Conservation (phyloP, 192 early-diverging fungal genomes). For the Coemansia sp. region DNA sequence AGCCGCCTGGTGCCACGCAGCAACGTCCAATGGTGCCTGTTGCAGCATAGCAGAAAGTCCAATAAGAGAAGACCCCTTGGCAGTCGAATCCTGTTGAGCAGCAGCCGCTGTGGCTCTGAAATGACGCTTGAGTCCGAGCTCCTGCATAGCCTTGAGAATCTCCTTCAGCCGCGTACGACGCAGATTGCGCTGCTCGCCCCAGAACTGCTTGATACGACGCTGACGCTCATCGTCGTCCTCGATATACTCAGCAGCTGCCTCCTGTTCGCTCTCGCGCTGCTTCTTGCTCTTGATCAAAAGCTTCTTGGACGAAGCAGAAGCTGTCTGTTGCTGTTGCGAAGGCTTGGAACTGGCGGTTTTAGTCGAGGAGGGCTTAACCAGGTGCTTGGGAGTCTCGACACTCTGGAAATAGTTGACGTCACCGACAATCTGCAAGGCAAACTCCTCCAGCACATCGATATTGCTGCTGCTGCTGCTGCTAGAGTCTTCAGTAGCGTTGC, state of each 20-base stretch:
- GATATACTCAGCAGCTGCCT: constrained; percentile 18
- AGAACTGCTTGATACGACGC: constrained; percentile 37
- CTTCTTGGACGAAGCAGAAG: constrained; percentile 18
- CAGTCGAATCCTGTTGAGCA: background rate
- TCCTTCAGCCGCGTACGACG: constrained; percentile 51
- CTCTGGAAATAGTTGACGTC: constrained; percentile 48
- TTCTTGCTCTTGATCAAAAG: constrained; percentile 22
- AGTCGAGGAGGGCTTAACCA: constrained; percentile 22
- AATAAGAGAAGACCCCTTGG: background rate
- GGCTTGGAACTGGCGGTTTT: background rate
- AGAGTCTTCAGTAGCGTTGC: background rate
- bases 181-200: constrained; percentile 56
- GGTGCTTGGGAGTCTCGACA: constrained; percentile 43
- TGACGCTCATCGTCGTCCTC: constrained; percentile 55
- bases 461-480: background rate
- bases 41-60: constrained; percentile 22
- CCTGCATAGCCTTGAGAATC: constrained; percentile 44
- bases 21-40: constrained; percentile 28
- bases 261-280: constrained; percentile 18
- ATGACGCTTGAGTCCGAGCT: constrained; percentile 43
- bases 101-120: constrained; percentile 7
- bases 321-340: background rate
- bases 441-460: constrained; percentile 25
- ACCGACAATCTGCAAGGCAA: constrained; percentile 33
- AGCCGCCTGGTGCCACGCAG: constrained; percentile 16